These are phyloP conservation scores for Chimonanthus salicifolius DNA, from an alignment of 164 flowering plant species.

Conservation along the genomic window DNA sequence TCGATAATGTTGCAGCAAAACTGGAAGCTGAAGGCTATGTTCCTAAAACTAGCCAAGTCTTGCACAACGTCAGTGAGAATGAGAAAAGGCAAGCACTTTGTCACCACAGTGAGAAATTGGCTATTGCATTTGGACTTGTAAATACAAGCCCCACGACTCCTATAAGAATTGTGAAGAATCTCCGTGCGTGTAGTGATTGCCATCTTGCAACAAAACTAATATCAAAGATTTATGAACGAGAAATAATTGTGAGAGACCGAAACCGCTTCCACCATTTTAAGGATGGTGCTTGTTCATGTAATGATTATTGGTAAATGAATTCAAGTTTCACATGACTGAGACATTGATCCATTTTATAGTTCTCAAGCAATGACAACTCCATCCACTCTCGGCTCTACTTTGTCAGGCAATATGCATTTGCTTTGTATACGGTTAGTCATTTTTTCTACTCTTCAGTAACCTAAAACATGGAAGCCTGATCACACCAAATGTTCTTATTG, in stretches of 20 bases:
- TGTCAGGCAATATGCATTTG: too few species aligned
- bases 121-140: conserved; percentile 9
- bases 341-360: background rate
- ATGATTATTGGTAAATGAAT: conserved; percentile 12
- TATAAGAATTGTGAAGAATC: conserved; percentile 8
- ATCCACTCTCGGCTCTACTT: too few species aligned
- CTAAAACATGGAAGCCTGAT: too few species aligned
- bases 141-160: conserved; percentile 4
- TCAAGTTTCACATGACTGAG: background rate
- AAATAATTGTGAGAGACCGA: conserved; percentile 7
- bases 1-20: background rate
- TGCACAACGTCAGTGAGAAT: conserved; percentile 11
- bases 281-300: conserved; percentile 9
- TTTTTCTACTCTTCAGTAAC: too few species aligned
- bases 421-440: too few species aligned
- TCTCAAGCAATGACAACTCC: too few species aligned
- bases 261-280: conserved; percentile 13
- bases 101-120: conserved; percentile 13
- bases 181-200: conserved; percentile 9
- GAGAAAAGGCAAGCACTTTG: conserved; percentile 5
- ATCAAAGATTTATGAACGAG: background rate
- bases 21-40: conserved; percentile 5
- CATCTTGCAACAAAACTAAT: conserved; percentile 7
- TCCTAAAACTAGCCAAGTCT: conserved; percentile 2
- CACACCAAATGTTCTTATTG: too few species aligned